Conservation (phyloP, 1,284 basidiomycete genomes). For the Trichosporon faecale region DNA sequence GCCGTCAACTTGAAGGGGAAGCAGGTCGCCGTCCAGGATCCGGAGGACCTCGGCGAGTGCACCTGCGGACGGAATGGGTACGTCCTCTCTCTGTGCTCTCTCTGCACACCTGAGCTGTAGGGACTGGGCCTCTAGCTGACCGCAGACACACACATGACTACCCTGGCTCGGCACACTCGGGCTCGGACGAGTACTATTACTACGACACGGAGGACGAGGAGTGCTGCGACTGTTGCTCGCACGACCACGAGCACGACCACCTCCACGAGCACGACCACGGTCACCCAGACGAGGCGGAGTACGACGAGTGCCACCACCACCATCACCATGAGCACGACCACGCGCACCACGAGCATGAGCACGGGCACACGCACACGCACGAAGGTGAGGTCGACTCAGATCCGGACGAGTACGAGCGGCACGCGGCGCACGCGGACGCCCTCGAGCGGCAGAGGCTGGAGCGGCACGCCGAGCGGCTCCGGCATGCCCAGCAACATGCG, state of each 20-base stretch:
- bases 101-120: background rate
- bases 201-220: slow-evolving; percentile 34
- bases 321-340: slow-evolving; percentile 25
- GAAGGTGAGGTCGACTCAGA: slow-evolving; percentile 28
- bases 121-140: slow-evolving; percentile 1
- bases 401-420: slow-evolving; percentile 27
- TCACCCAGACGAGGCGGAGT: slow-evolving; percentile 21
- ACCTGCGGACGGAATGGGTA: slow-evolving; percentile 41
- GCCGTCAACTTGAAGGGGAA: slow-evolving; percentile 31
- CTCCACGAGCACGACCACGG: slow-evolving; percentile 28
- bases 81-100: slow-evolving; percentile 4
- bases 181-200: slow-evolving; percentile 37
- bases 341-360: slow-evolving; percentile 20
- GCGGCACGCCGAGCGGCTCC: slow-evolving; percentile 6
- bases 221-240: slow-evolving; percentile 35
- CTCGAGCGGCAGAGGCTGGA: slow-evolving; percentile 1
- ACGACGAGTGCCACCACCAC: slow-evolving; percentile 20
- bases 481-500: slow-evolving; percentile 18
- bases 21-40: slow-evolving; percentile 31
- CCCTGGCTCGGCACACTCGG: slow-evolving; percentile 31
- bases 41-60: slow-evolving; percentile 37
- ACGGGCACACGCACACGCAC: slow-evolving; percentile 18
- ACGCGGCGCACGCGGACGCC: slow-evolving; percentile 2
- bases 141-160: slow-evolving; percentile 27
- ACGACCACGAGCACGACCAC: slow-evolving; percentile 28